Conservation (phyloP, 148 eudicot species). For the Tetragonia tetragonoides region DNA sequence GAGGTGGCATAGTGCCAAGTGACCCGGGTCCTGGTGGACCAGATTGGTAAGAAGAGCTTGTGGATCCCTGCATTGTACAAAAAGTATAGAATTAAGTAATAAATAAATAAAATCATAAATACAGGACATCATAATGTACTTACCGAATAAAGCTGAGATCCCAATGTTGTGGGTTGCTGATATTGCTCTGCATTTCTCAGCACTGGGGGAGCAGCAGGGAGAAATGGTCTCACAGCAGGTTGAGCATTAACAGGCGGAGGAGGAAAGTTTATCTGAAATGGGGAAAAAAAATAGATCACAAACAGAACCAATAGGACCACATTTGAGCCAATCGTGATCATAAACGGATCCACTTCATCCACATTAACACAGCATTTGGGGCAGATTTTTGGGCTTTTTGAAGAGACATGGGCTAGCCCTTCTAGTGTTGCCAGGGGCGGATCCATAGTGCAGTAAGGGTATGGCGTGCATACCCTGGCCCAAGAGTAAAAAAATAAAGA, state of each 20-base stretch:
- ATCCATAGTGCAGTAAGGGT: no score
- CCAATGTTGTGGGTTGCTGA: constrained; percentile 80
- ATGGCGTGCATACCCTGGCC: no score
- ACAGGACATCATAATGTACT: constrained; percentile 19
- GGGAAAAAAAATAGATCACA: constrained; percentile 2
- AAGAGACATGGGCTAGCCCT: no score
- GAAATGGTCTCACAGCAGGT: constrained; percentile 70
- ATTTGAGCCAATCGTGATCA: neutral
- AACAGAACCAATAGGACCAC: neutral
- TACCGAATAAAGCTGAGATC: constrained; percentile 80
- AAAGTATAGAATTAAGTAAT: constrained; percentile 1
- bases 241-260: constrained; percentile 59
- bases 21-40: constrained; percentile 53
- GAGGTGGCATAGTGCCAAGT: constrained; percentile 55
- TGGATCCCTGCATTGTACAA: constrained; percentile 47
- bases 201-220: constrained; percentile 59
- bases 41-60: constrained; percentile 50
- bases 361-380: neutral
- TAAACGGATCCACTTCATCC: neutral
- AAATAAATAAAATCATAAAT: neutral
- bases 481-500: no score
- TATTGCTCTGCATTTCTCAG: constrained; percentile 75
- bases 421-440: no score
- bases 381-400: no score
- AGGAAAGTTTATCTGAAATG: constrained; percentile 51